These are phyloP conservation scores for Chlorella sp. DNA, from an alignment of 139 green algal genomes.

Conservation along the genomic window DNA sequence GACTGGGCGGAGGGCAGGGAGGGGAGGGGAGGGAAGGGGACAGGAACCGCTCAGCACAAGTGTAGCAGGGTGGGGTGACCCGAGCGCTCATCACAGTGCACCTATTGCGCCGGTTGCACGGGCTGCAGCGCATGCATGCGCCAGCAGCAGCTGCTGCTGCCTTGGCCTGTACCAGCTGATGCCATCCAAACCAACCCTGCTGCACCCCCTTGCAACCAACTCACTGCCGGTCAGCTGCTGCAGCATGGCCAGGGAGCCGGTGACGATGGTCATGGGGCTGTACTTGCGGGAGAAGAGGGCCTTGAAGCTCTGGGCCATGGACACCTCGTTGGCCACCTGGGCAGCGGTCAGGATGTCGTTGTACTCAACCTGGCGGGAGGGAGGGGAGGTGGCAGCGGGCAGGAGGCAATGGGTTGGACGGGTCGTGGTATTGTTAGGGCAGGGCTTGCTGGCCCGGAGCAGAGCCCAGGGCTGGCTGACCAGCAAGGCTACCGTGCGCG, in stretches of 20 bases:
- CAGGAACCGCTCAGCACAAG: neutral
- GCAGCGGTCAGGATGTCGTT: slow-evolving; percentile 54
- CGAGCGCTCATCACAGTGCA: too few species aligned
- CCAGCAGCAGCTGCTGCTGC: too few species aligned
- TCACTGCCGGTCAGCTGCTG: slow-evolving; percentile 2
- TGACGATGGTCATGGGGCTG: slow-evolving; percentile 11
- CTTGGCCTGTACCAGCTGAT: too few species aligned
- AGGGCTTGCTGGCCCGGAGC: too few species aligned
- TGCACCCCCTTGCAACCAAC: too few species aligned
- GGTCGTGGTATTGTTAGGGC: too few species aligned
- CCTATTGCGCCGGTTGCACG: too few species aligned
- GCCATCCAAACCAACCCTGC: too few species aligned
- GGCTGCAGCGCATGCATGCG: neutral
- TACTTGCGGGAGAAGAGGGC: neutral
- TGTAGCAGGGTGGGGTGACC: too few species aligned
- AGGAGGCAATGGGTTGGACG: too few species aligned
- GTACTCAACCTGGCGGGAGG: slow-evolving; percentile 30
- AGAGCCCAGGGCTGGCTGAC: too few species aligned
- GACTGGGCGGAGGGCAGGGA: neutral
- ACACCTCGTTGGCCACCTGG: slow-evolving; percentile 7
- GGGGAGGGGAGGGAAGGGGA: neutral
- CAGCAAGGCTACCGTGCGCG: too few species aligned
- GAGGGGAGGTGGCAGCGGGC: neutral
- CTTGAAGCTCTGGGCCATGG: slow-evolving; percentile 28
- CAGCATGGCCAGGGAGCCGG: slow-evolving; percentile 3